Conservation (phyloP, 495 filamentous ascomycete species). For the Podospora appendiculata region DNA sequence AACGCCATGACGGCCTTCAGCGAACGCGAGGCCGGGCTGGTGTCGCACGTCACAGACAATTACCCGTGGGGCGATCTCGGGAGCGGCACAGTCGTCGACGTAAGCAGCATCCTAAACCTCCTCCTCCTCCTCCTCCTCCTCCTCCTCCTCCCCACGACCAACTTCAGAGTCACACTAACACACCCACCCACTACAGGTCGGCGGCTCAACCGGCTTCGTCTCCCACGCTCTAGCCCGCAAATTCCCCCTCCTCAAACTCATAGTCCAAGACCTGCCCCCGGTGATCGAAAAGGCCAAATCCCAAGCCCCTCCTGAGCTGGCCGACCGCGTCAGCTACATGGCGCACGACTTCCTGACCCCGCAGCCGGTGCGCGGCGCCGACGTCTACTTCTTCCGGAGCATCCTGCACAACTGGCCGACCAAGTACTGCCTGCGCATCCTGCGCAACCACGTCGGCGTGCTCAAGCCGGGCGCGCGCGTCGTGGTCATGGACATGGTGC, state of each 20-base stretch:
- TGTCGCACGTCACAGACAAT: slow-evolving; percentile 19
- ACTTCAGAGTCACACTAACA: no score
- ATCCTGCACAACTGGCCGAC: slow-evolving; percentile 46
- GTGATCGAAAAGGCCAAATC: slow-evolving; percentile 18
- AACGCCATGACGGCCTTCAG: slow-evolving; percentile 25
- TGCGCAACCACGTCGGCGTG: slow-evolving; percentile 29
- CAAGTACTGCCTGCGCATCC: slow-evolving; percentile 30
- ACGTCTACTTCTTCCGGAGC: slow-evolving; percentile 45
- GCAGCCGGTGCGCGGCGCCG: slow-evolving; percentile 35
- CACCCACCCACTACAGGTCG: slow-evolving; percentile 11
- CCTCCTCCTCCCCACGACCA: no score
- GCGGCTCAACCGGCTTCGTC: slow-evolving; percentile 35
- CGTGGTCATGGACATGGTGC: slow-evolving; percentile 29
- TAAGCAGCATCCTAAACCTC: no score
- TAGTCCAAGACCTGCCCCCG: slow-evolving; percentile 35
- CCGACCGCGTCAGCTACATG: slow-evolving; percentile 22
- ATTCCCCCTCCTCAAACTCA: slow-evolving; percentile 25
- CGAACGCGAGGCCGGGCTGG: slow-evolving; percentile 20
- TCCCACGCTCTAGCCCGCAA: slow-evolving; percentile 24
- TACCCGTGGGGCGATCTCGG: slow-evolving; percentile 24
- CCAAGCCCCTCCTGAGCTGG: slow-evolving; percentile 21
- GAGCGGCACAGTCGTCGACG: slow-evolving; percentile 27
- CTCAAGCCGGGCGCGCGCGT: slow-evolving; percentile 29
- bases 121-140: no score
- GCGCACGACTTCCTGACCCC: slow-evolving; percentile 38